phyloP scores from a whole-genome alignment of 2,329 filamentous ascomycete species.

The Trichoderma hamatum region DNA sequence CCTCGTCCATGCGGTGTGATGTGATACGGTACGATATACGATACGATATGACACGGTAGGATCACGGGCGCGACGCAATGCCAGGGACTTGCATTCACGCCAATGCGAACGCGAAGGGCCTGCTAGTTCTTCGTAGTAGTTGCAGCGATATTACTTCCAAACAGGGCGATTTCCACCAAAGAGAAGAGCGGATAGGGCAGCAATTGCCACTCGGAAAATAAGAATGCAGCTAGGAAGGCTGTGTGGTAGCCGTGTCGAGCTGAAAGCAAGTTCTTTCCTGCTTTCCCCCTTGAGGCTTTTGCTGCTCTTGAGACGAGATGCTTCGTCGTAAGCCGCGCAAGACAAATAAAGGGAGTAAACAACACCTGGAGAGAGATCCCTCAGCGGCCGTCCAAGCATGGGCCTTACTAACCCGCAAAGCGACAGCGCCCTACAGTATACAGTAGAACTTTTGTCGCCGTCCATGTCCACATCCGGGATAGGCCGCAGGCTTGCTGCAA shows the following conservation, averaged over 20 bases:
- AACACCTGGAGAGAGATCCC: neutral
- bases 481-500: neutral
- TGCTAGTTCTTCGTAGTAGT: neutral
- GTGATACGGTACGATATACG: neutral
- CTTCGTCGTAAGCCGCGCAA: neutral
- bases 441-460: neutral
- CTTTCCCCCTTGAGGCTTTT: neutral
- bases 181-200: neutral
- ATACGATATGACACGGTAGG: neutral
- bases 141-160: neutral
- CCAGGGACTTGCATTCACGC: neutral
- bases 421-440: neutral
- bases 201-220: neutral
- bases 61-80: neutral
- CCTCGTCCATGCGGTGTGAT: slow-evolving; percentile 7
- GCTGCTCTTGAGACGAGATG: neutral
- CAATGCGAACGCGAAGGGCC: neutral
- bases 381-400: neutral
- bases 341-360: neutral
- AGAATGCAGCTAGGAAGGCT: neutral
- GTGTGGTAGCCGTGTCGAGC: neutral
- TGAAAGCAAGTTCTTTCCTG: neutral
- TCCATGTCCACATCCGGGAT: neutral
- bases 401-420: neutral
- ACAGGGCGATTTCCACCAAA: neutral